Evolutionary conservation across 805 yeast species (phyloP).

Genomic region (Nakazawaea anatomiae): DNA sequence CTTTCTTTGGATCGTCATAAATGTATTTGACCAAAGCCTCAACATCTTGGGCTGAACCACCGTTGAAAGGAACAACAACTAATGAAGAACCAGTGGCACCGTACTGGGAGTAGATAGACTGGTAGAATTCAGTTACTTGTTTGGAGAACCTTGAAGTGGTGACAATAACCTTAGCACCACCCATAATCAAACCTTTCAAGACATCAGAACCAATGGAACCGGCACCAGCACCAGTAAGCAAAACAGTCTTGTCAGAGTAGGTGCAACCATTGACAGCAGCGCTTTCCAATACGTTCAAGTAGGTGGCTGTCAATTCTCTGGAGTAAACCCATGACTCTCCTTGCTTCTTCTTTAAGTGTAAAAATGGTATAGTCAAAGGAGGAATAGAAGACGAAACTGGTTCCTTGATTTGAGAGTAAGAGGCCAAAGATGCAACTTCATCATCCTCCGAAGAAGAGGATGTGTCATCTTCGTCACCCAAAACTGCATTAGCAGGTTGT

Average conservation of each 20-base stretch:
- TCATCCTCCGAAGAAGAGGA: slow-evolving; percentile 43
- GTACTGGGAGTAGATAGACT: slow-evolving; percentile 82
- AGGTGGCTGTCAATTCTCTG: slow-evolving; percentile 65
- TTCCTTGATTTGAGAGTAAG: slow-evolving; percentile 58
- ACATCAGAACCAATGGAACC: slow-evolving; percentile 98
- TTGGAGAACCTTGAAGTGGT: slow-evolving; percentile 95
- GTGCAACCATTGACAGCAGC: slow-evolving; percentile 95
- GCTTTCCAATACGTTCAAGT: slow-evolving; percentile 84
- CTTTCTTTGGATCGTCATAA: slow-evolving; percentile 75
- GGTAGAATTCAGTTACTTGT: slow-evolving; percentile 93
- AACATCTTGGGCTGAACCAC: slow-evolving; percentile 93
- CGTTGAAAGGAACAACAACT: slow-evolving; percentile 97
- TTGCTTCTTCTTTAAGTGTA: slow-evolving; percentile 80
- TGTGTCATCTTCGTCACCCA: slow-evolving; percentile 40
- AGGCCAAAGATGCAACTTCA: slow-evolving; percentile 83
- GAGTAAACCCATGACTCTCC: slow-evolving; percentile 79
- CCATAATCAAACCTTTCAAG: slow-evolving; percentile 88
- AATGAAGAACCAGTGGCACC: slow-evolving; percentile 92
- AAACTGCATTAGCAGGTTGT: slow-evolving; percentile 49
- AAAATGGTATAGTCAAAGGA: slow-evolving; percentile 86
- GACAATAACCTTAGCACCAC: slow-evolving; percentile 96
- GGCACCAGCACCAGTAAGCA: slow-evolving; percentile 97
- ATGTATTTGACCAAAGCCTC: slow-evolving; percentile 80
- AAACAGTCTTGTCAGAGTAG: slow-evolving; percentile 80
- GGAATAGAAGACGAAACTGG: slow-evolving; percentile 73